Percentiles rank a stretch among this genome's conserved stretches.
phyloP scores from a whole-genome alignment of 352 stramenopile genomes.

The Globisporangium carolinianum region DNA sequence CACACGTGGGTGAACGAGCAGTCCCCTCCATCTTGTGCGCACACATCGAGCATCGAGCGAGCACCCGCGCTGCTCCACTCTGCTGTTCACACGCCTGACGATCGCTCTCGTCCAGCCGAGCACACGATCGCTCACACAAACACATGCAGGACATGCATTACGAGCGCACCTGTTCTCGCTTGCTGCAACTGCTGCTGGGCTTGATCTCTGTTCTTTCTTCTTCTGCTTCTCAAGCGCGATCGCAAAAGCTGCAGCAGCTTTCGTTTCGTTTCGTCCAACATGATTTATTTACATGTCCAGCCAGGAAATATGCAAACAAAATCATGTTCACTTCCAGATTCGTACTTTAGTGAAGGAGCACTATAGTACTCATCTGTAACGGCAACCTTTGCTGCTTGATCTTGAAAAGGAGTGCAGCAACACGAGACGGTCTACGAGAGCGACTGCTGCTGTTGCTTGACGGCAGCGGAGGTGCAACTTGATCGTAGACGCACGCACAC shows the following conservation, averaged over 20 bases:
- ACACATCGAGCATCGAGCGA: too few species aligned
- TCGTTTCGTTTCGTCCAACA: not conserved
- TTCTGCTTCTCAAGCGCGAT: not conserved
- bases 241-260: not conserved
- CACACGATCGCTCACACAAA: not conserved
- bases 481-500: too few species aligned
- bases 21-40: too few species aligned
- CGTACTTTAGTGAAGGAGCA: too few species aligned
- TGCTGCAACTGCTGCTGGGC: not conserved
- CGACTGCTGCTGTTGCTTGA: too few species aligned
- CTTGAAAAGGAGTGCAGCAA: too few species aligned
- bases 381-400: too few species aligned
- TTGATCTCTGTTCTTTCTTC: conserved; percentile 12
- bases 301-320: not conserved
- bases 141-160: not conserved
- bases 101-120: not conserved
- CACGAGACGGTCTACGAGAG: too few species aligned
- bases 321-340: too few species aligned
- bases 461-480: too few species aligned
- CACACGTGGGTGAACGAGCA: too few species aligned
- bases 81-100: not conserved
- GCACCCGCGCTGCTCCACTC: not conserved
- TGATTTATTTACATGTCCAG: not conserved
- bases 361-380: too few species aligned
- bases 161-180: not conserved